Percentiles rank a stretch among this genome's conserved stretches.
Evolutionary conservation across 345 rosid species (phyloP).

Genomic region (Mangifera indica): DNA sequence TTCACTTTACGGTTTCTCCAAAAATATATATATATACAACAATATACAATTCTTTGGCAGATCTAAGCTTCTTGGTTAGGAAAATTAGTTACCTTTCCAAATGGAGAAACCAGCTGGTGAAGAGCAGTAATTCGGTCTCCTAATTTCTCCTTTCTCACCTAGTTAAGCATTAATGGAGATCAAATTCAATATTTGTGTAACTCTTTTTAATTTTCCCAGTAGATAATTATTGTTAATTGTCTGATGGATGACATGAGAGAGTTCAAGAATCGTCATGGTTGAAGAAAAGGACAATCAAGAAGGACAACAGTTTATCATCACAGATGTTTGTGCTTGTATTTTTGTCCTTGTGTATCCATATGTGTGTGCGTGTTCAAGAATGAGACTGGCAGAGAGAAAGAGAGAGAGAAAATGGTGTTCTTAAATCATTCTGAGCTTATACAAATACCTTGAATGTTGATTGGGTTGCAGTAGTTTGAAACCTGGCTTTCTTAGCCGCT

Average conservation of each 20-base stretch:
- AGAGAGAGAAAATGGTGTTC: constrained; percentile 22
- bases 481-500: constrained; percentile 83
- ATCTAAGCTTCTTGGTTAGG: not conserved
- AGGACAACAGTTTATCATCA: constrained; percentile 50
- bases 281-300: constrained; percentile 70
- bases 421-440: not conserved
- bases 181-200: not conserved
- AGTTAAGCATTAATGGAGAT: constrained; percentile 7
- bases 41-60: not conserved
- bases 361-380: constrained; percentile 36
- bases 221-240: too few relatives aligned
- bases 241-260: constrained; percentile 3
- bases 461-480: constrained; percentile 75
- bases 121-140: constrained; percentile 88
- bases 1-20: constrained; percentile 15
- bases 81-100: constrained; percentile 68
- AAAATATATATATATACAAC: not conserved
- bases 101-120: constrained; percentile 97
- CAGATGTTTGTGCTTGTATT: constrained; percentile 44
- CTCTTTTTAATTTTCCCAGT: not conserved
- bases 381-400: constrained; percentile 23
- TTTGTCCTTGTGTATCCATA: constrained; percentile 32
- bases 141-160: constrained; percentile 91
- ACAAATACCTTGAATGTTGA: constrained; percentile 69
- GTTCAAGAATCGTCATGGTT: constrained; percentile 46